Evolutionary conservation across 2,329 filamentous ascomycete species (phyloP).

Genomic region (Penicillium sp.): DNA sequence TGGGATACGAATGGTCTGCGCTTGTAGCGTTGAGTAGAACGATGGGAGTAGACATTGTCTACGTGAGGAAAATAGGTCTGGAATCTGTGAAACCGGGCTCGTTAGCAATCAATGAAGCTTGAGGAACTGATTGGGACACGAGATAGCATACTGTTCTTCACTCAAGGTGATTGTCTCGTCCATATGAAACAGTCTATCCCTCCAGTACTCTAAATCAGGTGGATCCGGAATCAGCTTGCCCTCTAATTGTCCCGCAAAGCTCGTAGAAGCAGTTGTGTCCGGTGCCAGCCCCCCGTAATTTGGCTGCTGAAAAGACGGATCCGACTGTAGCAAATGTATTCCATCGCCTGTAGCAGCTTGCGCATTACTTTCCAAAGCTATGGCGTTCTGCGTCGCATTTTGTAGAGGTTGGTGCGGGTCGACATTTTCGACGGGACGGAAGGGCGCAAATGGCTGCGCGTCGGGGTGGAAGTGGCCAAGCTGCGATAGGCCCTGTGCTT

Average conservation of each 20-base stretch:
- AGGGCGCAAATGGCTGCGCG: conserved; percentile 28
- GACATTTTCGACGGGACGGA: conserved; percentile 26
- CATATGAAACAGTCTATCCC: conserved; percentile 71
- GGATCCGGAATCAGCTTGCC: conserved; percentile 62
- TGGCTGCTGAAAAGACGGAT: conserved; percentile 18
- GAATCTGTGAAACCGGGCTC: conserved; percentile 51
- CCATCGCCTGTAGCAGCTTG: conserved; percentile 15
- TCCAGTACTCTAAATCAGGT: conserved; percentile 67
- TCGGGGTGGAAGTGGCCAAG: conserved; percentile 22
- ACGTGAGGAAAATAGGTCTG: conserved; percentile 80
- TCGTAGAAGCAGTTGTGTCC: conserved; percentile 13
- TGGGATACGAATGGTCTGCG: conserved; percentile 78
- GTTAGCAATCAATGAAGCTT: neutral
- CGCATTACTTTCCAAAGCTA: conserved; percentile 10
- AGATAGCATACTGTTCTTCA: conserved; percentile 63
- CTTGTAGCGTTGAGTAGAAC: conserved; percentile 77
- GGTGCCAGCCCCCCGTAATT: conserved; percentile 14
- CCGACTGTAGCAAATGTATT: conserved; percentile 21
- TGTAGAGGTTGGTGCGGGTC: conserved; percentile 17
- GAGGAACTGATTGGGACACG: neutral
- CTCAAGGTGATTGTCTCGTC: conserved; percentile 69
- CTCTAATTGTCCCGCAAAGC: conserved; percentile 29
- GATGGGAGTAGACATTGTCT: conserved; percentile 81
- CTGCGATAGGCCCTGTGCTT: conserved; percentile 23
- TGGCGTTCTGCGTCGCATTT: conserved; percentile 10